Percentiles rank a stretch among this genome's conserved stretches.
phyloP scores from a whole-genome alignment of 176 grass and related monocot genomes.

The Musa itinerans region DNA sequence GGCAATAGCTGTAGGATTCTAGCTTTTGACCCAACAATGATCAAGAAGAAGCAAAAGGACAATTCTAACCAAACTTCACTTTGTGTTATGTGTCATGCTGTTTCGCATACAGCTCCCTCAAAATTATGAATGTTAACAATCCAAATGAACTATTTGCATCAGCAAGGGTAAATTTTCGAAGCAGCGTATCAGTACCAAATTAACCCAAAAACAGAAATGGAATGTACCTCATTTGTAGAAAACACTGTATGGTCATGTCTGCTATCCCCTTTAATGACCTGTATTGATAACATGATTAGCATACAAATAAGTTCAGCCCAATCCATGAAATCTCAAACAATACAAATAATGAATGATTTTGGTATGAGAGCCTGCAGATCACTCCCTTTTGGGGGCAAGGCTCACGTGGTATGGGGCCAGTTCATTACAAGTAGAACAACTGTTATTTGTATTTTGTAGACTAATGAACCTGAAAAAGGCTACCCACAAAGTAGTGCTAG shows the following conservation, averaged over 20 bases:
- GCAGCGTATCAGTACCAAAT: not conserved
- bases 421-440: no score
- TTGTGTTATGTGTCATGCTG: not conserved
- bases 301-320: no score
- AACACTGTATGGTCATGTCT: constrained; percentile 21
- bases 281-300: constrained; percentile 14
- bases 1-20: not conserved
- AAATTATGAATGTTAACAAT: no score
- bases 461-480: no score
- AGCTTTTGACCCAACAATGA: not conserved
- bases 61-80: not conserved
- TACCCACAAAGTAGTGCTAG: no score
- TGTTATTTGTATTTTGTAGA: no score
- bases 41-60: not conserved
- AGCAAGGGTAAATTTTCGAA: not conserved
- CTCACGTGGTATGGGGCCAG: no score
- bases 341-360: no score
- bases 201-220: not conserved
- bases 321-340: no score
- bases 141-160: not conserved
- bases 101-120: not conserved
- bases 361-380: no score
- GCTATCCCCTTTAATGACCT: constrained; percentile 33
- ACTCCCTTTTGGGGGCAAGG: no score
- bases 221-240: constrained; percentile 40